Evolutionary conservation across 2,329 filamentous ascomycete species (phyloP), one percentile per base, ranked within the genome.

Genomic region (Nectriaceae sp.): DNA sequence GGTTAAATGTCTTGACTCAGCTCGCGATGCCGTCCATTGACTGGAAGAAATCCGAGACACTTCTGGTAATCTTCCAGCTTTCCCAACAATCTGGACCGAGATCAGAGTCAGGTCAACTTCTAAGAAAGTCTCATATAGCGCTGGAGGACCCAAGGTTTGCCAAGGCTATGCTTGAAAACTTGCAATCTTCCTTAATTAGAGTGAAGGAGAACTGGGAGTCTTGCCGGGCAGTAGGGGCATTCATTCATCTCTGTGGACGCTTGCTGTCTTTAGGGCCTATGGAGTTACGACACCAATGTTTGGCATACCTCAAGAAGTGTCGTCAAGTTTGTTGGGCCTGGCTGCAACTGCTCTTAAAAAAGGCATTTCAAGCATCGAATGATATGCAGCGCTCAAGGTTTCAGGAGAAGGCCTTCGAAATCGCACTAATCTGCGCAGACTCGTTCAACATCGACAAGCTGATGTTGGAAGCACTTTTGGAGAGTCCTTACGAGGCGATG

Each of bases 191-290:
- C 13, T 11, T 62, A 0, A 38, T 39, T 2, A 52, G 52, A 1
- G 37, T 62, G 1, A 24, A 49, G 13, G 49, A 52, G 21, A 63
- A 61, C 16, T 64, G 59, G 61, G 49, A 63, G 22, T 64, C 57
- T 0, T 41, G 58, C 6, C 54, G 20, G 0, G 47, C 60, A 0
- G 16, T 64, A 0, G 56, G 49, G 15, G 53, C 44, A 2, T 62
- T 56, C 15, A 53, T 47, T 1, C 39, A 55, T 8, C n/a, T 64
- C 5, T n/a, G 57, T 2, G 42, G 52, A 18, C 47, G 60, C 0
- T 13, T 61, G 4, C 21, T 61, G 0, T 59, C 57, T 0, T n/a
- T 56, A 1, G 46, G 42, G 3, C 13, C 21, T 4, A 15, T 15
- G 2, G 11, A 45, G 0, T 11, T 59, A 0, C 42, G 4, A 0